phyloP scores from a whole-genome alignment of 805 yeast species.

The Nakazawaea holstii region DNA sequence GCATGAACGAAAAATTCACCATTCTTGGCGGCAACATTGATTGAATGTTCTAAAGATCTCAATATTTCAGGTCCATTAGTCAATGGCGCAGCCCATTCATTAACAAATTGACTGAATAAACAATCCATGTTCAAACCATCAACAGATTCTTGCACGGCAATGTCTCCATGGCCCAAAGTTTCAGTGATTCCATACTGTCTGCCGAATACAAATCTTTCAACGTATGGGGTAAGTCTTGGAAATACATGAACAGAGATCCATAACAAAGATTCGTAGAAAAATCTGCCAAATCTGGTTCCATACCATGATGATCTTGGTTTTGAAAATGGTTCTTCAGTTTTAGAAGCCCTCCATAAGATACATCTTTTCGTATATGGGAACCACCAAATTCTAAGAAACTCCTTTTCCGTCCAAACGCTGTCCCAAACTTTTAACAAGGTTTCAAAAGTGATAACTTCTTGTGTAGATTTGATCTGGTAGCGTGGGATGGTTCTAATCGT shows the following conservation, averaged over 20 bases:
- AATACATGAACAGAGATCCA: conserved; percentile 72
- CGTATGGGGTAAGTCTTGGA: conserved; percentile 76
- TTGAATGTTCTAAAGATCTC: conserved; percentile 53
- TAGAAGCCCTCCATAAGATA: conserved; percentile 85
- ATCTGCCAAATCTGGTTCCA: conserved; percentile 74
- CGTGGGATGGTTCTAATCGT: conserved; percentile 82
- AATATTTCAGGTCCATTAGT: conserved; percentile 70
- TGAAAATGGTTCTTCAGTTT: conserved; percentile 59
- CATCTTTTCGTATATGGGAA: conserved; percentile 87
- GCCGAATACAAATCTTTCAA: conserved; percentile 79
- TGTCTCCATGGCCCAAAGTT: conserved; percentile 50
- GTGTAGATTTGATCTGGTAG: conserved; percentile 73
- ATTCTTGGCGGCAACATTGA: conserved; percentile 49
- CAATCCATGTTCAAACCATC: conserved; percentile 95
- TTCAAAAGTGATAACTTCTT: conserved; percentile 77
- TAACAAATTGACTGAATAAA: conserved; percentile 85
- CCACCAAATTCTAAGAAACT: conserved; percentile 95
- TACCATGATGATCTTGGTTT: conserved; percentile 76
- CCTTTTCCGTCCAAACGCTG: conserved; percentile 80
- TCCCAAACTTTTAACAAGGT: conserved; percentile 71
- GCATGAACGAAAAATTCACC: conserved; percentile 84
- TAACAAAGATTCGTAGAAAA: conserved; percentile 71
- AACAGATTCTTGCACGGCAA: conserved; percentile 74
- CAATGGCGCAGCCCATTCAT: conserved; percentile 96
- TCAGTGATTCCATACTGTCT: conserved; percentile 80